phyloP scores from a whole-genome alignment of 2,329 filamentous ascomycete species.

The Chaetomiaceae sp. region DNA sequence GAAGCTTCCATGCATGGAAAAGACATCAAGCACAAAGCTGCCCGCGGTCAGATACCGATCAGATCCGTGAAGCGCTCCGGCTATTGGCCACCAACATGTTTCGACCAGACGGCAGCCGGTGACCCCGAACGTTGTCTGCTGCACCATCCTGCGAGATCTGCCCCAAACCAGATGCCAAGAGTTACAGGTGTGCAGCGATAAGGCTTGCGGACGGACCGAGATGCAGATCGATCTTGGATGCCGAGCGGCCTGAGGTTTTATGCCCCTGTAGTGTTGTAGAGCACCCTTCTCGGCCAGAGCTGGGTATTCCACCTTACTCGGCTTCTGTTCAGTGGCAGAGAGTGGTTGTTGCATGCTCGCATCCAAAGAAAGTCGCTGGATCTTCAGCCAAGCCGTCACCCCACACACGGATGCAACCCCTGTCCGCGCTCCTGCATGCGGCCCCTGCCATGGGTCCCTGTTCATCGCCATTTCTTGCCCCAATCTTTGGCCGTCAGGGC shows the following conservation, averaged over 20 bases:
- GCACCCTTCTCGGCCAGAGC: background rate
- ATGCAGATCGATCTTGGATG: background rate
- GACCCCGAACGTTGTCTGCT: conserved; percentile 16
- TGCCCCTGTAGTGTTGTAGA: background rate
- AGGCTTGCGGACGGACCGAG: background rate
- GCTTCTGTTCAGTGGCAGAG: background rate
- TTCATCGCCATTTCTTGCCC: conserved; percentile 1
- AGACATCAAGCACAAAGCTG: background rate
- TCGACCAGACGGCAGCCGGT: conserved; percentile 21
- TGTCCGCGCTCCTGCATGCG: conserved; percentile 1
- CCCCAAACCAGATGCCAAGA: conserved; percentile 14
- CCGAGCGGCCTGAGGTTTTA: conserved; percentile 14
- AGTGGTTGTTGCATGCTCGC: too few species aligned
- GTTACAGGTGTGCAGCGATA: conserved; percentile 17
- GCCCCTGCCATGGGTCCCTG: background rate
- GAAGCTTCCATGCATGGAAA: conserved; percentile 20
- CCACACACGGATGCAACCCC: conserved; percentile 1
- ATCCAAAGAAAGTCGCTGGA: too few species aligned
- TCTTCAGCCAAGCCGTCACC: conserved; percentile 2
- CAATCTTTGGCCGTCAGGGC: too few species aligned
- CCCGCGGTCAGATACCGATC: background rate
- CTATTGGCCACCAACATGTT: conserved; percentile 21
- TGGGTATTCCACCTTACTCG: background rate
- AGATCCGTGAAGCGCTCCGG: background rate
- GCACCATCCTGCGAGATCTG: conserved; percentile 18